Evolutionary conservation across 805 yeast genomes (phyloP), one percentile per base, ranked within the genome.

Genomic region (Komagataella ulmi): DNA sequence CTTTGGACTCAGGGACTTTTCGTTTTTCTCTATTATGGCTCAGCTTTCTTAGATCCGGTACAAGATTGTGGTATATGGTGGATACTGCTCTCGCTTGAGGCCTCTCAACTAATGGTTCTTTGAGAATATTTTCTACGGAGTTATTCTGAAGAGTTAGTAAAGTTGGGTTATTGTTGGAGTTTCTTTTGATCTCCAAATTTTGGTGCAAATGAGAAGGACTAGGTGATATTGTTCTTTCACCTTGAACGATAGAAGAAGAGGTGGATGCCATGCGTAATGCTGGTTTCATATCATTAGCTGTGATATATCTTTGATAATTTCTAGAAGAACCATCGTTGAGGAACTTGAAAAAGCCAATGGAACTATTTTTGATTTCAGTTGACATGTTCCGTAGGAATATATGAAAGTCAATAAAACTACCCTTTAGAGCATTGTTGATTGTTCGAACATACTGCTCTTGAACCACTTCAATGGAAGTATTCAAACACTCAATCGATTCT

Each of bases 401-500:
- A 17, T 69, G 62, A 57, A 75, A 79, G 48, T 77, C 80, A 8
- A 65, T 61, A 8, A 77, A 58, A 1, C 80, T 63, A 17, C 70
- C 72, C 53, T 69, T 73, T 54, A 80, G 65, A 10, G 72, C 70
- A 24, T 62, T 67, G 47, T 69, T 68, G 19, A 80, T 72, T 0
- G 80, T 67, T 48, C 78, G 68, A 7, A 68, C 64, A 49, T 72
- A 68, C 58, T 80, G 85, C 30, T 69, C 74, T 53, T 75, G 75
- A 6, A 77, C 76, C 19, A 79, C 75, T 51, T 71, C 77, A n/a
- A 76, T 66, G 44, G 77, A 72, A 54, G 73, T 70, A 46, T 70
- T 69, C 52, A 73, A 63, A 55, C 76, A 80, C 59, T 80, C 85
- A 40, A 80, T 59, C 50, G 70, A 68, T 57, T 80, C 86, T 52